Percentiles rank a stretch among this genome's conserved stretches.
These are phyloP conservation scores for Solanum pennellii DNA, from an alignment of 257 asterid genomes.

Conservation along the genomic window DNA sequence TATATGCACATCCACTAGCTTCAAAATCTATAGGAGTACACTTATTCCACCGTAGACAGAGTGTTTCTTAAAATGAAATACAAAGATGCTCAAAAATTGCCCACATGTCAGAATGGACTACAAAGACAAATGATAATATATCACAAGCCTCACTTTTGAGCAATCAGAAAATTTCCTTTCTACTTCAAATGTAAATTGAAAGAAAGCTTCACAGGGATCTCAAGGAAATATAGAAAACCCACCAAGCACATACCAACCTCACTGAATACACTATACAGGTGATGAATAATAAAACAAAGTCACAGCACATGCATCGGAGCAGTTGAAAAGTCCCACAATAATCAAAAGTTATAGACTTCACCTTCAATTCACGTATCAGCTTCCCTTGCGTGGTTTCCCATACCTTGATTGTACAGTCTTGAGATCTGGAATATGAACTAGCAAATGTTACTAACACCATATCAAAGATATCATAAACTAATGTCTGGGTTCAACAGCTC, in stretches of 20 bases:
- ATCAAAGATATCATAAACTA: not conserved
- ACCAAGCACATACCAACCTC: not conserved
- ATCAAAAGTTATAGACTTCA: conserved; percentile 4
- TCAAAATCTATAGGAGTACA: not conserved
- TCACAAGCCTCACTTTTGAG: not conserved
- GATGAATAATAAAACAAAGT: not conserved
- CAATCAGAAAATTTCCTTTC: not conserved
- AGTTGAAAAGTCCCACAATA: not conserved
- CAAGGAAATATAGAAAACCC: not conserved
- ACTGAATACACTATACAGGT: not conserved
- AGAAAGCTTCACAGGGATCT: not conserved
- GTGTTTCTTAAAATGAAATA: not conserved
- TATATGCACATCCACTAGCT: not conserved
- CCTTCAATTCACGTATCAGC: conserved; percentile 87
- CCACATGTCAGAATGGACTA: not conserved
- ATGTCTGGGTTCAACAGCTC: not conserved
- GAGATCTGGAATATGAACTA: conserved; percentile 44
- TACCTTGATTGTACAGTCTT: conserved; percentile 91
- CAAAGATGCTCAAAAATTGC: not conserved
- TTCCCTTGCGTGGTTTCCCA: conserved; percentile 90
- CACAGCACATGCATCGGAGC: not conserved
- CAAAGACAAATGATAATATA: not conserved
- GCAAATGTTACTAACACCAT: not conserved
- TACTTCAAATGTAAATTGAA: not conserved
- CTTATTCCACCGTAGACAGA: not conserved